These are phyloP conservation scores for Botrytis elliptica DNA, from an alignment of 2,329 filamentous ascomycete species.

Conservation along the genomic window DNA sequence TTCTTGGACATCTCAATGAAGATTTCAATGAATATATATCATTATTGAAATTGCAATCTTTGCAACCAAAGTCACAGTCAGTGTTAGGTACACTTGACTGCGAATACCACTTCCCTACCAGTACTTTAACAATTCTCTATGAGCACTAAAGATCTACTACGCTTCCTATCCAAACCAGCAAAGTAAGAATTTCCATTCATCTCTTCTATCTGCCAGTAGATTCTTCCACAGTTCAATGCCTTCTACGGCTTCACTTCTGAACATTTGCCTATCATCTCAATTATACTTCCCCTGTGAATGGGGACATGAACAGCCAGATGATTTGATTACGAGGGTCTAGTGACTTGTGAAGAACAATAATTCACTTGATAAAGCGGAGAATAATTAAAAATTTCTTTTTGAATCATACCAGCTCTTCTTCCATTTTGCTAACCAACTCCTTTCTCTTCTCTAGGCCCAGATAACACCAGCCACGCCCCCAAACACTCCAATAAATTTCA, in stretches of 20 bases:
- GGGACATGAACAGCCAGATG: not conserved
- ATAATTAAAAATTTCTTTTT: not conserved
- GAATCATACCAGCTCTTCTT: not conserved
- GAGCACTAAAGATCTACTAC: constrained; percentile 86
- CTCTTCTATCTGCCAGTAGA: not conserved
- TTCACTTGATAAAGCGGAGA: constrained; percentile 2
- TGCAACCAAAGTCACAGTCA: constrained; percentile 19
- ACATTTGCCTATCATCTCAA: not conserved
- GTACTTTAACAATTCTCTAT: constrained; percentile 59
- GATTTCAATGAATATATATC: constrained; percentile 16
- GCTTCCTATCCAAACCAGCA: constrained; percentile 90
- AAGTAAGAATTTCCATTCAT: constrained; percentile 61
- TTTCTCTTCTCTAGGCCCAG: constrained; percentile 48
- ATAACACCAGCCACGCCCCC: constrained; percentile 56
- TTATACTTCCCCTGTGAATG: not conserved
- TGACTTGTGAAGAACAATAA: not conserved
- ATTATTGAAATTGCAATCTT: constrained; percentile 21
- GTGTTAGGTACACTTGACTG: constrained; percentile 4
- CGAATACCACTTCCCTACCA: constrained; percentile 4
- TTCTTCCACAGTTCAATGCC: not conserved
- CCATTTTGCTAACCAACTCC: constrained; percentile 21
- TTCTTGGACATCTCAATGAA: constrained; percentile 15
- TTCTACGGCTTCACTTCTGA: not conserved
- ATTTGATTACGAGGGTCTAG: not conserved
- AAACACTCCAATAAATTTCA: constrained; percentile 11